Conservation (phyloP, 768 basidiomycete species). For the Guyanaporus albipodus region DNA sequence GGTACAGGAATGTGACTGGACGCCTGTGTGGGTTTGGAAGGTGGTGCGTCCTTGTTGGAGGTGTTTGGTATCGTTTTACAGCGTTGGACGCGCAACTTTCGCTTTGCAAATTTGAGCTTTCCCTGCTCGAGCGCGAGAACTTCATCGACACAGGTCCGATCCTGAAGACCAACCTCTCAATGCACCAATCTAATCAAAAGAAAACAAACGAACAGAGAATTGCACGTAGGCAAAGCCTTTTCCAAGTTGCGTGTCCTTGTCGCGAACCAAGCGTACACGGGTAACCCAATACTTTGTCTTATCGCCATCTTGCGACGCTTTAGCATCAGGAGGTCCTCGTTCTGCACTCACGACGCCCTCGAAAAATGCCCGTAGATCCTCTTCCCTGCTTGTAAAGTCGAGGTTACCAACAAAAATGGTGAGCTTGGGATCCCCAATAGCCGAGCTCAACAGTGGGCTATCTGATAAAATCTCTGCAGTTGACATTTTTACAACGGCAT, state of each 20-base stretch:
- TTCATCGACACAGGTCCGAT: conserved; percentile 90
- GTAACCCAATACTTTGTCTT: conserved; percentile 63
- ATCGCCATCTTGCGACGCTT: conserved; percentile 27
- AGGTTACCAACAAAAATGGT: conserved; percentile 91
- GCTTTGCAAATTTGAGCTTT: conserved; percentile 89
- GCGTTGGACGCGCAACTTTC: conserved; percentile 84
- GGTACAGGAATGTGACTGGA: conserved; percentile 7
- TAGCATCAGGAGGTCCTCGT: conserved; percentile 51
- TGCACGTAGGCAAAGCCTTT: conserved; percentile 96
- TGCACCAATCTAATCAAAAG: not conserved
- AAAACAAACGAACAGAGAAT: conserved; percentile 52
- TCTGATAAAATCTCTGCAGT: conserved; percentile 19
- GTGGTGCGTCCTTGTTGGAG: conserved; percentile 12
- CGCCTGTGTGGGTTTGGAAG: conserved; percentile 3
- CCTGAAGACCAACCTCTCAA: conserved; percentile 42
- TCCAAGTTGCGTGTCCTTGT: conserved; percentile 88
- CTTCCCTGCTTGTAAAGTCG: conserved; percentile 88
- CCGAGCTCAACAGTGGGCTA: conserved; percentile 21
- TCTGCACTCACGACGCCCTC: conserved; percentile 72
- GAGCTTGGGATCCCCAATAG: conserved; percentile 63
- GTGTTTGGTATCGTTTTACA: conserved; percentile 69
- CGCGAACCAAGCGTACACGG: conserved; percentile 83
- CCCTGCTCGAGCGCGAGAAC: conserved; percentile 72
- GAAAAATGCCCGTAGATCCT: conserved; percentile 83
- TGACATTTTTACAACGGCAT: conserved; percentile 46